Evolutionary conservation across 108 stramenopile species (phyloP), one percentile per base, ranked within the genome.

Genomic region (Hondaea fermentalgiana): DNA sequence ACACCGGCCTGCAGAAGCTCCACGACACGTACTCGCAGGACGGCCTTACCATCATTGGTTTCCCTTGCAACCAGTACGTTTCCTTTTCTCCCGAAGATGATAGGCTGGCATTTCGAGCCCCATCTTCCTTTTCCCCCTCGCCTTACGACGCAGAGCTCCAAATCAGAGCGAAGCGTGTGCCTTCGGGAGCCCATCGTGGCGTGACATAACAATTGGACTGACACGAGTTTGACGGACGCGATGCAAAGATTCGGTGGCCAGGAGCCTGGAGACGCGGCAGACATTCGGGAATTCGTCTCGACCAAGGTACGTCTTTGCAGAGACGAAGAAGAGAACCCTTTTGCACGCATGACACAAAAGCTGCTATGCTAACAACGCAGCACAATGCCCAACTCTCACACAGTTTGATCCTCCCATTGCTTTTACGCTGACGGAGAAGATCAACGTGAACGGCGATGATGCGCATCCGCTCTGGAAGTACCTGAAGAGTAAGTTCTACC

Each of bases 21-120:
- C 90, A 92, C 91, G 72, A 71, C 42, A 53, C 88, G 69, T 90
- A 91, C 91, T 45, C 64, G 55, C 35, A 57, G 57, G n/a, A 16
- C 12, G 93, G 93, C 19, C 91, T 93, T 42, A 91, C 88, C 59
- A 90, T 93, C 76, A 88, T 93, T 43, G 93, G 91, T n/a, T 93
- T 94, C 58, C 94, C 94, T 17, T 94, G 92, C 91, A 93, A 94
- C 72, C 90, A 93, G 87, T 94, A 69, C 25, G 64, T 69, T 28
- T 69, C 35, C 17, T 10, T 14, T 23, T 8, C 25, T 16, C 55
- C 35, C 35, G 35, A 35, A 35, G 35, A 35, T 35, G 35, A 35
- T 35, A 2, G 35, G 35, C 35, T 35, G 2, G 35, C 35, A 35
- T 35, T 2, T 35, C 35, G 35, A 35, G 35, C 35, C 35, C 35